Percentiles rank a stretch among this genome's conserved stretches.
Evolutionary conservation across 805 yeast species (phyloP).

Genomic region (Wickerhamiella kurtzmanii): DNA sequence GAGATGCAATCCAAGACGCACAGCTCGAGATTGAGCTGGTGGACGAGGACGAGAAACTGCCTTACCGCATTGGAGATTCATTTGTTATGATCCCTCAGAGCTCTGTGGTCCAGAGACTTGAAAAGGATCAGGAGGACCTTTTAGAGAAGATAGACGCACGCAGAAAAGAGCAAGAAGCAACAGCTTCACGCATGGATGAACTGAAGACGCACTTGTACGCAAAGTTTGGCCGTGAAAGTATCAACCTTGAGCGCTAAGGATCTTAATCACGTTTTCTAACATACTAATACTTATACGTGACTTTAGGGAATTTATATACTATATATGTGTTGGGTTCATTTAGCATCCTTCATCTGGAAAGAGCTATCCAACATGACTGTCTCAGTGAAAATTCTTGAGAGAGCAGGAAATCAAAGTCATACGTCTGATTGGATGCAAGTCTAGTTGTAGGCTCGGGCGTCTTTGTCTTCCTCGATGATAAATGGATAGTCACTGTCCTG

Average conservation of each 20-base stretch:
- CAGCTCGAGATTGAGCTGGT: slow-evolving; percentile 72
- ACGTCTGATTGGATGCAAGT: no score
- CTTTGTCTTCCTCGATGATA: slow-evolving; percentile 34
- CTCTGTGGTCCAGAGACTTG: slow-evolving; percentile 56
- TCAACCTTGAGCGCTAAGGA: slow-evolving; percentile 59
- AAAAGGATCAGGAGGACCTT: slow-evolving; percentile 42
- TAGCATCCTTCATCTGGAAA: no score
- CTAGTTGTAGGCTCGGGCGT: slow-evolving; percentile 17
- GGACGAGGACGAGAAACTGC: slow-evolving; percentile 39
- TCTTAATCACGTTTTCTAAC: no score
- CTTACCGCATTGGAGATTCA: slow-evolving; percentile 65
- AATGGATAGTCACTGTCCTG: slow-evolving; percentile 27
- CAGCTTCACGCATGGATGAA: slow-evolving; percentile 41
- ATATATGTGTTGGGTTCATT: no score
- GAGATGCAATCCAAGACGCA: slow-evolving; percentile 80
- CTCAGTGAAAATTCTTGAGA: no score
- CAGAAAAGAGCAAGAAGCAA: slow-evolving; percentile 35
- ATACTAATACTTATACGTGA: no score
- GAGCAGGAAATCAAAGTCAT: neutral
- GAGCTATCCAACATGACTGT: no score
- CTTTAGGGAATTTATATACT: no score
- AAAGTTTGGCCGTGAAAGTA: slow-evolving; percentile 68
- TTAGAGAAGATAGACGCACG: slow-evolving; percentile 36
- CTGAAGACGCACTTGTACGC: slow-evolving; percentile 70
- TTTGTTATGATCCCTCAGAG: slow-evolving; percentile 58